Base-by-base conservation (phyloP, 1,284 basidiomycete species). In the Phellopilus nigrolimitatus region DNA sequence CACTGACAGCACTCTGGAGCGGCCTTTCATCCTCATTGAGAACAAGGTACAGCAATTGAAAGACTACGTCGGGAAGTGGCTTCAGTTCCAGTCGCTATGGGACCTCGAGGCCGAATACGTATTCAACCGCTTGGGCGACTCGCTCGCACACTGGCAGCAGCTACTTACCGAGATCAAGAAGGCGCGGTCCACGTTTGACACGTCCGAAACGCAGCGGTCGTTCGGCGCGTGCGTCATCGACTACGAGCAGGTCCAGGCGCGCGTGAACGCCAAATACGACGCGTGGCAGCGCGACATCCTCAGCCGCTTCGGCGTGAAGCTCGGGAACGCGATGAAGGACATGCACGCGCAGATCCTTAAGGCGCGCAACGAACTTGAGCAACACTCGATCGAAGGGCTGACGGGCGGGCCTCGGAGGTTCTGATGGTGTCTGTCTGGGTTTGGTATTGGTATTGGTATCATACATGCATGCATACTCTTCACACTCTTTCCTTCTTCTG, bases 11-110 rank as follows among this genome's bases (percentile, higher is more conserved):
- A 85, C 84, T 0, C 79, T 99, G 4, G 79, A 86, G 60, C 81
- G 82, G 37, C 93, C 95, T 0, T 93, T 99, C 63, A 70, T 79
- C 0, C 75, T 97, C 13, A 87, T 99, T 62, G 94, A 98, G 68
- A 72, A 71, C 61, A 97, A 97, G 68, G 82, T 97, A 6, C 82
- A 85, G 54, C 83, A 91, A 56, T 79, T 99, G 48, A 85, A 80
- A 59, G 84, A 86, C 38, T 99, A 99, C 66, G 93, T 98, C 46
- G 88, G 78, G 57, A 97, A 97, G 71, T 99, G 97, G 95, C 81
- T 98, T 0, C 94, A 95, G 64, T 99, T 99, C 80, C 97, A 99
- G 68, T 95, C 94, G 0, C 76, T 99, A 0, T 99, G 95, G 97
- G 97, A 99, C 66, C 82, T 98, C 44, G 94, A 99, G 68, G 81